Conservation (phyloP, 768 basidiomycete species). For the Boletus subcaerulescens region DNA sequence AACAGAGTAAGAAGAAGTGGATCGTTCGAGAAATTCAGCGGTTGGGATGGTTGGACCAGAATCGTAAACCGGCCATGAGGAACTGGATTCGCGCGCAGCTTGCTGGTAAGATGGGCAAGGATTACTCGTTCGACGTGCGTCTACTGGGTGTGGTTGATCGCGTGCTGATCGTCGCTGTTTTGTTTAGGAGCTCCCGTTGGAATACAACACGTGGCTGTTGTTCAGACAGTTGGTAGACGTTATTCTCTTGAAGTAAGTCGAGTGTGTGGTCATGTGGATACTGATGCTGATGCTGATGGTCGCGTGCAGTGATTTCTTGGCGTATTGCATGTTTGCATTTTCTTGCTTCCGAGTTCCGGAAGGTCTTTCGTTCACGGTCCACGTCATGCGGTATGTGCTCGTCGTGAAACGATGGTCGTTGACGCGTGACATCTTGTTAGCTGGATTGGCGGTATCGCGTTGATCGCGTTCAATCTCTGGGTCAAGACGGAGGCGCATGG, state of each 20-base stretch:
- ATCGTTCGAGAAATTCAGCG: slow-evolving; percentile 79
- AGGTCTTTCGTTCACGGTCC: slow-evolving; percentile 67
- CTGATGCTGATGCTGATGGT: slow-evolving; percentile 1
- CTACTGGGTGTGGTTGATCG: background rate
- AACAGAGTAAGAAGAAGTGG: slow-evolving; percentile 95
- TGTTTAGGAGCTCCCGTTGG: slow-evolving; percentile 77
- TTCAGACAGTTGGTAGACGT: slow-evolving; percentile 96
- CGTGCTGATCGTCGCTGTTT: background rate
- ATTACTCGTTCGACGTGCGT: slow-evolving; percentile 88
- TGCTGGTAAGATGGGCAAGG: slow-evolving; percentile 89
- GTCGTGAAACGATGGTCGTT: background rate
- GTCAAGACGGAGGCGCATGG: slow-evolving; percentile 97
- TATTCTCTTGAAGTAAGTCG: slow-evolving; percentile 86
- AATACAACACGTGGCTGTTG: slow-evolving; percentile 95
- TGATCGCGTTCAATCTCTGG: slow-evolving; percentile 97
- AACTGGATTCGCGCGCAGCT: slow-evolving; percentile 87
- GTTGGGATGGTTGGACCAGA: slow-evolving; percentile 85
- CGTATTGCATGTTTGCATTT: slow-evolving; percentile 94
- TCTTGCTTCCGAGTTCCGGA: slow-evolving; percentile 86
- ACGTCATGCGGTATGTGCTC: slow-evolving; percentile 69
- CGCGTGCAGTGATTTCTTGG: slow-evolving; percentile 76
- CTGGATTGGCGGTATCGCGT: slow-evolving; percentile 81
- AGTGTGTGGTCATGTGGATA: background rate
- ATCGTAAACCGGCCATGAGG: slow-evolving; percentile 58
- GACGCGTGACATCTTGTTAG: slow-evolving; percentile 35